Evolutionary conservation across 495 filamentous ascomycete species (phyloP), one percentile per base, ranked within the genome.

Genomic region (Neurospora tetrasperma): DNA sequence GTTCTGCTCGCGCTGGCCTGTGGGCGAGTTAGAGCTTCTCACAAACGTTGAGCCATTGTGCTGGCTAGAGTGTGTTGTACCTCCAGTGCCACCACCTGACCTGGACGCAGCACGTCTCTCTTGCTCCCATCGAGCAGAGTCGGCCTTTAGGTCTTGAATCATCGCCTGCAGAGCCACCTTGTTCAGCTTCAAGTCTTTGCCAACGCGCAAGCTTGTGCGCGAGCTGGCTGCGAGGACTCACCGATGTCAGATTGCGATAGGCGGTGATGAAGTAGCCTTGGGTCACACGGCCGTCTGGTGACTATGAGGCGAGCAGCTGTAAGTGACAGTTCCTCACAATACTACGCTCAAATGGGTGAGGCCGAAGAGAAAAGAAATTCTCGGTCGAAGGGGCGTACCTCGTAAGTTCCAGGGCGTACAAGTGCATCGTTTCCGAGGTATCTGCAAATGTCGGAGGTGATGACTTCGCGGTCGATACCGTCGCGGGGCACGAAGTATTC

Each of bases 381-480:
- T 66, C 54, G 54, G 54, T 66, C 54, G 54, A 18, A 35, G 16
- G 68, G 75, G 82, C 89, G 79, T 84, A 94, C 93, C 88, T 92
- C 88, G 83, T 94, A 92, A 74, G 84, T 88, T 80, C 93, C 93
- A 73, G 94, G 94, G 80, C 92, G 90, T 76, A 96, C 93, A 76
- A 94, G 88, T 42, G 94, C 94, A 87, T 97, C 94, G 78, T 92
- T 93, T 76, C 94, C 94, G 73, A 97, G 89, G 80, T 96, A 97
- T 80, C 93, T 91, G 85, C 94, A 96, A 74, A 97, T 95, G 84
- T 97, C 94, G 80, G 94, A 92, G 79, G 93, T 93, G 83, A 97
- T 96, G 78, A 97, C 94, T 82, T 97, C 93, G 74, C 94, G 89
- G 82, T 92, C 91, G 81, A 97, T 97, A 78, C 94, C 93, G 76